Evolutionary conservation across 768 basidiomycete species (phyloP).

Genomic region (Rhodotorula babjevae): DNA sequence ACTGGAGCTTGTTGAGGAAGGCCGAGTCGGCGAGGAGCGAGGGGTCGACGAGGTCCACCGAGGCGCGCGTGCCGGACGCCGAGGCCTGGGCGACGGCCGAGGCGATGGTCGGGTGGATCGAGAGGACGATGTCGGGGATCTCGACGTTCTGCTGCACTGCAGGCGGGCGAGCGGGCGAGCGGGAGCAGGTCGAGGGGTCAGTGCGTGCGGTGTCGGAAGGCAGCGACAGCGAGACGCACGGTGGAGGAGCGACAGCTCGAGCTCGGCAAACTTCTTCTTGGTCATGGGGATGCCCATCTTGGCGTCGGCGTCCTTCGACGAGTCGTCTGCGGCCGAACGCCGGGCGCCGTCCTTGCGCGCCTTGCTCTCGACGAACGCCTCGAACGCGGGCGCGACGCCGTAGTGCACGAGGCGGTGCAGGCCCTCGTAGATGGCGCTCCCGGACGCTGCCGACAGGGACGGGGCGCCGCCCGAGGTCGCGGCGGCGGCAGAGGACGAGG

Average conservation of each 20-base stretch:
- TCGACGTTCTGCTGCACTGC: slow-evolving; percentile 92
- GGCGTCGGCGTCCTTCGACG: slow-evolving; percentile 35
- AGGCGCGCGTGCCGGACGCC: slow-evolving; percentile 51
- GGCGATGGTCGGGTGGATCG: slow-evolving; percentile 84
- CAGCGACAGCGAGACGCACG: slow-evolving; percentile 36
- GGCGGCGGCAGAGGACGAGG: no score
- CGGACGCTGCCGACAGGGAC: slow-evolving; percentile 47
- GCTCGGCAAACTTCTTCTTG: slow-evolving; percentile 98
- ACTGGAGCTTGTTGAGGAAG: slow-evolving; percentile 88
- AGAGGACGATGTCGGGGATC: slow-evolving; percentile 90
- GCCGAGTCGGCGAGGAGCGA: slow-evolving; percentile 75
- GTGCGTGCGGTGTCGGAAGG: background rate
- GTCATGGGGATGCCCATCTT: slow-evolving; percentile 90
- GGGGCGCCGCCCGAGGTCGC: background rate
- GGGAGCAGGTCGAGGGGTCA: no score
- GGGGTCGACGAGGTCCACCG: slow-evolving; percentile 72
- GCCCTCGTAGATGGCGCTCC: slow-evolving; percentile 72
- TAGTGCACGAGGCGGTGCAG: slow-evolving; percentile 89
- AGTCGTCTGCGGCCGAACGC: slow-evolving; percentile 14
- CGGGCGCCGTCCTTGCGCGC: slow-evolving; percentile 51
- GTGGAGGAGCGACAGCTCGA: slow-evolving; percentile 87
- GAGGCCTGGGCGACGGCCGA: slow-evolving; percentile 66
- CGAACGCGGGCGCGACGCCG: slow-evolving; percentile 97
- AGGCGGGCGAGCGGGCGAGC: background rate
- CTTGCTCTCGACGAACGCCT: slow-evolving; percentile 87